phyloP scores from a whole-genome alignment of 208 protist genomes.

The Trypanosoma cruzi region DNA sequence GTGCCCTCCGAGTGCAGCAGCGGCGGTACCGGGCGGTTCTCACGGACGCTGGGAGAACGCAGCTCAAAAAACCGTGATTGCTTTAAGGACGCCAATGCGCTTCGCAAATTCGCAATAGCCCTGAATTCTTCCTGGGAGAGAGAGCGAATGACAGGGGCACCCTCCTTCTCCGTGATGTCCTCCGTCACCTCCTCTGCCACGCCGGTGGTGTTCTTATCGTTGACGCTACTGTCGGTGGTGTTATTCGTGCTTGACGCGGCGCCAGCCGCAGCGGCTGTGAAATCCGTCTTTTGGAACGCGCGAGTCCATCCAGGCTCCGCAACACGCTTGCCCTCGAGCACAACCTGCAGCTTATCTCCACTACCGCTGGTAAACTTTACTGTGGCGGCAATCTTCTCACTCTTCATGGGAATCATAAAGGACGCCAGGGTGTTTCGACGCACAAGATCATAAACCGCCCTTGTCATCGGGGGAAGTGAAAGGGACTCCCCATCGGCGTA shows the following conservation, averaged over 20 bases:
- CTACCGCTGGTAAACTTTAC: conserved; percentile 53
- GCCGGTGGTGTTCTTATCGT: too few relatives aligned
- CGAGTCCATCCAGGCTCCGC: conserved; percentile 72
- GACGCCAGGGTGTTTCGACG: conserved; percentile 77
- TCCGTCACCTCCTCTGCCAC: conserved; percentile 44
- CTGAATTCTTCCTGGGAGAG: conserved; percentile 84
- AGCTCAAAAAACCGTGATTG: conserved; percentile 31
- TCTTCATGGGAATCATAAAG: conserved; percentile 85
- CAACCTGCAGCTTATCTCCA: conserved; percentile 48
- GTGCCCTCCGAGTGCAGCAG: conserved; percentile 81
- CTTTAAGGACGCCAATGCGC: conserved; percentile 15
- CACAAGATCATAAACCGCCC: conserved; percentile 84
- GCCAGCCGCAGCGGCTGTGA: background rate
- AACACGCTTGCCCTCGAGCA: conserved; percentile 77
- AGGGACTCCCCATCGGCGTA: conserved; percentile 57
- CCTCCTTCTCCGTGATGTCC: conserved; percentile 62
- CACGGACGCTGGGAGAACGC: conserved; percentile 41
- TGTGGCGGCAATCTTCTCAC: conserved; percentile 53
- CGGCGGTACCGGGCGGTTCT: conserved; percentile 63
- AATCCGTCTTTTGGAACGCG: conserved; percentile 57
- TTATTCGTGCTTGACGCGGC: background rate
- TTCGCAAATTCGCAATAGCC: conserved; percentile 54
- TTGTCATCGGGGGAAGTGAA: conserved; percentile 49
- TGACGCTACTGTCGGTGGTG: conserved; percentile 17
- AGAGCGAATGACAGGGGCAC: conserved; percentile 38